Evolutionary conservation across 257 asterid species (phyloP).

Genomic region (Gentiana straminea): DNA sequence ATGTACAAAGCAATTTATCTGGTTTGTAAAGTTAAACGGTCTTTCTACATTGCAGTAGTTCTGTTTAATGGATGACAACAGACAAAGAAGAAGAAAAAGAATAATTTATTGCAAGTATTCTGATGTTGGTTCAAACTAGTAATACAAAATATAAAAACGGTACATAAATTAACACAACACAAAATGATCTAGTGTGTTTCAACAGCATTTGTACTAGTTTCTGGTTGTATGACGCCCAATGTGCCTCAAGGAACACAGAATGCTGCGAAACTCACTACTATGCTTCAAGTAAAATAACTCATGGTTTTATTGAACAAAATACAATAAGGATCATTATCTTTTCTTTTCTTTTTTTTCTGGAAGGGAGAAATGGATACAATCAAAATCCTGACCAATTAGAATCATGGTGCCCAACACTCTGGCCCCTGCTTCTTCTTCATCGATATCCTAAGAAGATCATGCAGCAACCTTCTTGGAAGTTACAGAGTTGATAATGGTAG

Average conservation of each 20-base stretch:
- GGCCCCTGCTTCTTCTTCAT: constrained; percentile 3
- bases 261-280: constrained; percentile 3
- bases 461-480: constrained; percentile 89
- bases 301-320: not conserved
- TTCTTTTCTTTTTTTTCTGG: not conserved
- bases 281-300: not conserved
- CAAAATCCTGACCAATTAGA: constrained; percentile 7
- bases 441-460: constrained; percentile 21
- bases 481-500: constrained; percentile 82
- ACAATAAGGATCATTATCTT: not conserved
- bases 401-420: not conserved
- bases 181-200: too few species aligned
- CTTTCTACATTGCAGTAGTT: too few species aligned
- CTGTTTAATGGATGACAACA: too few species aligned
- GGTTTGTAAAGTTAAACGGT: too few species aligned
- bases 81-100: too few species aligned
- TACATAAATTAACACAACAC: too few species aligned
- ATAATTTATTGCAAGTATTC: too few species aligned
- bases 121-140: too few species aligned
- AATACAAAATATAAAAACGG: too few species aligned
- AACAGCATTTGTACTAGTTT: too few species aligned
- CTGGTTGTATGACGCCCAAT: not conserved
- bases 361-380: not conserved
- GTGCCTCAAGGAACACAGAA: not conserved
- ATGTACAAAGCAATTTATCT: too few species aligned